A percentile compares a stretch with the other conserved stretches of the same genome.
These are phyloP conservation scores for Eucalyptus fibrosa DNA, from an alignment of 345 rosid genomes.

Conservation along the genomic window DNA sequence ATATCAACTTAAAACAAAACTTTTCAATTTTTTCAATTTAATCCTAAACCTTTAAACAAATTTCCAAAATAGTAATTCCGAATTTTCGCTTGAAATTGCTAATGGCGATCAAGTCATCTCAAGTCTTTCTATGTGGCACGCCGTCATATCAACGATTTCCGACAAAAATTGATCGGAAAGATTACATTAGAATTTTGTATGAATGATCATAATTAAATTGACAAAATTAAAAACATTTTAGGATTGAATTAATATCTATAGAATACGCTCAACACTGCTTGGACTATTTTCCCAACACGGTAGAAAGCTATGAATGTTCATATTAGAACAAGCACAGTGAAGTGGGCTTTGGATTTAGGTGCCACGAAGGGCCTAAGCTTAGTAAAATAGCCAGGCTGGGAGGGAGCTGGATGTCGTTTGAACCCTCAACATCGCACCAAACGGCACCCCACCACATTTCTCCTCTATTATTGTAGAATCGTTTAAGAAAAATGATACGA, in stretches of 20 bases:
- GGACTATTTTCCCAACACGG: background rate
- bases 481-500: too few species aligned
- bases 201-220: background rate
- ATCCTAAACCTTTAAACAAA: too few species aligned
- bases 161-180: fast-evolving
- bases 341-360: background rate
- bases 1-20: too few species aligned
- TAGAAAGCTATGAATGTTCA: background rate
- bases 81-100: too few species aligned
- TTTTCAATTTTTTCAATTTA: too few species aligned
- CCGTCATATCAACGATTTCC: fast-evolving
- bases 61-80: background rate
- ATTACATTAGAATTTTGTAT: background rate
- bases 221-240: background rate
- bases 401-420: background rate
- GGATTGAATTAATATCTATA: background rate
- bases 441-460: background rate
- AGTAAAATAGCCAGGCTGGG: background rate
- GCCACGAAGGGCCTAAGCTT: background rate
- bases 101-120: too few species aligned
- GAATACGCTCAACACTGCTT: background rate
- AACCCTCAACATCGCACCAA: background rate
- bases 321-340: background rate
- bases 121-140: too few species aligned
- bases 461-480: too few species aligned